Evolutionary conservation across 495 filamentous ascomycete species (phyloP).

Genomic region (Lophiotrema nucula): DNA sequence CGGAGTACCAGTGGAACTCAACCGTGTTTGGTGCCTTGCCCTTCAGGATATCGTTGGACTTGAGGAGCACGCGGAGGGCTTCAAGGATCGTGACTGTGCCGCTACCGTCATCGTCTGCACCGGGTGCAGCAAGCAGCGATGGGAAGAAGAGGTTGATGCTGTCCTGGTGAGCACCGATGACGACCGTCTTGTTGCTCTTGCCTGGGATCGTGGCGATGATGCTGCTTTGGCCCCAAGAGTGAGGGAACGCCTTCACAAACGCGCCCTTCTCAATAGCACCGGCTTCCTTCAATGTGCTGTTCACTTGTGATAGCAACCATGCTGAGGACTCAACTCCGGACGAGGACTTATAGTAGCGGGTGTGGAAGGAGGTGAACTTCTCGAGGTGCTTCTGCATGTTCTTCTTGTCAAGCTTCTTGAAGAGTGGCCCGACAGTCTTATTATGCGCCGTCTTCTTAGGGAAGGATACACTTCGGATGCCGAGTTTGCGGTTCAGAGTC

Average conservation of each 20-base stretch:
- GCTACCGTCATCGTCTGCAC: constrained; percentile 74
- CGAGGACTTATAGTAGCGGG: constrained; percentile 84
- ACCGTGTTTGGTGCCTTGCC: constrained; percentile 73
- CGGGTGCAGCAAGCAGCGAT: constrained; percentile 71
- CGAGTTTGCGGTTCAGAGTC: constrained; percentile 36
- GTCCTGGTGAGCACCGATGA: constrained; percentile 74
- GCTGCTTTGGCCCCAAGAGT: constrained; percentile 85
- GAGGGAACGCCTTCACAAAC: constrained; percentile 68
- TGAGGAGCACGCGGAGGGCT: constrained; percentile 61
- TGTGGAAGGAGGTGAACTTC: constrained; percentile 76
- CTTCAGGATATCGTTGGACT: constrained; percentile 51
- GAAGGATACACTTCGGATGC: constrained; percentile 53
- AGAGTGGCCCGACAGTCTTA: constrained; percentile 63
- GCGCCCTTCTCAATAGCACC: constrained; percentile 70
- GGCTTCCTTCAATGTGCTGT: constrained; percentile 63
- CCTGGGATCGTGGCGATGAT: constrained; percentile 94
- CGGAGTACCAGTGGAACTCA: constrained; percentile 94
- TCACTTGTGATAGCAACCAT: constrained; percentile 81
- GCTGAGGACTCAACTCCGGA: constrained; percentile 83
- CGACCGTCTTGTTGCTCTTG: constrained; percentile 76
- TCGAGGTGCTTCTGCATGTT: constrained; percentile 69
- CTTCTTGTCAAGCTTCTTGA: constrained; percentile 66
- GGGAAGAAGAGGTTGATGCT: constrained; percentile 90
- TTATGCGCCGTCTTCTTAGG: constrained; percentile 66
- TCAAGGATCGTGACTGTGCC: constrained; percentile 80